Conservation (phyloP, 768 basidiomycete genomes). For the Amanita pallidorosea region DNA sequence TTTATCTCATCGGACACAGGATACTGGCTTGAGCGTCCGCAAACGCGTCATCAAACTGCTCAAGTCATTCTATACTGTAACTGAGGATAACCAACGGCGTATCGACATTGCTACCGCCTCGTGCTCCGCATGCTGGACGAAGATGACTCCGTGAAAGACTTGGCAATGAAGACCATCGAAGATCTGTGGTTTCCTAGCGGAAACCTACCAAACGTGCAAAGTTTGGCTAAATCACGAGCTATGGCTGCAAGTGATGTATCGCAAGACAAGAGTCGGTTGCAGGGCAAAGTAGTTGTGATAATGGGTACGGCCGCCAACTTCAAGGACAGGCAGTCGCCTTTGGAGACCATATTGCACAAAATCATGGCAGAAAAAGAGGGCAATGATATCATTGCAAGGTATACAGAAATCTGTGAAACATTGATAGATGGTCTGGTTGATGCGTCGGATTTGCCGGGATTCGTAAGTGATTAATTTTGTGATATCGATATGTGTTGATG, state of each 20-base stretch:
- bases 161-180: conserved; percentile 82
- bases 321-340: conserved; percentile 71
- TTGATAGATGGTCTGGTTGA: conserved; percentile 87
- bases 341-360: conserved; percentile 79
- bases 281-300: conserved; percentile 66
- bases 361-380: conserved; percentile 70
- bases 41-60: conserved; percentile 95
- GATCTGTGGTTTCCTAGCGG: conserved; percentile 75
- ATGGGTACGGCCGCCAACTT: conserved; percentile 80
- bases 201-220: conserved; percentile 16
- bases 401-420: conserved; percentile 72
- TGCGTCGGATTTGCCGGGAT: conserved; percentile 67
- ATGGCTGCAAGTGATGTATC: conserved; percentile 16
- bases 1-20: conserved; percentile 34
- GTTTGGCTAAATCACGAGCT: conserved; percentile 15
- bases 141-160: conserved; percentile 90
- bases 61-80: conserved; percentile 66
- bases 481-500: neutral
- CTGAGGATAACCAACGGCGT: conserved; percentile 45
- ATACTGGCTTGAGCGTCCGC: conserved; percentile 86
- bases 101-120: conserved; percentile 78
- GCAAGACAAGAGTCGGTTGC: conserved; percentile 43
- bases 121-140: conserved; percentile 84
- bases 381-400: conserved; percentile 42
- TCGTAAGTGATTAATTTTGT: conserved; percentile 35